Evolutionary conservation across 2,329 filamentous ascomycete species (phyloP).

Genomic region (Cytospora chrysosperma): DNA sequence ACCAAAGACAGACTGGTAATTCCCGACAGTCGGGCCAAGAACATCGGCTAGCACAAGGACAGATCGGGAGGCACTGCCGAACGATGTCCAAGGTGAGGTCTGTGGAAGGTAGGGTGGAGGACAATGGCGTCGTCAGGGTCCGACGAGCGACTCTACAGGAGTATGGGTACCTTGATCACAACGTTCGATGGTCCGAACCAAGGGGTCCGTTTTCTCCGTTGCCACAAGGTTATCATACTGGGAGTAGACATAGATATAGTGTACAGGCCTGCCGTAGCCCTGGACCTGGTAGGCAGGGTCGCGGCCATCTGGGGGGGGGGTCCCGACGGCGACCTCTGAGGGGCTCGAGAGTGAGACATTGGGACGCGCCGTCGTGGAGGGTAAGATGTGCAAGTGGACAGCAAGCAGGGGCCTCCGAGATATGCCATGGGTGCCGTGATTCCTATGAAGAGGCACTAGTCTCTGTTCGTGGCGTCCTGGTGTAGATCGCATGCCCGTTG

Average conservation of each 20-base stretch:
- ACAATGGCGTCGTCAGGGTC: slow-evolving; percentile 4
- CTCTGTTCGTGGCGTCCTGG: slow-evolving; percentile 18
- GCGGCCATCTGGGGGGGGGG: neutral
- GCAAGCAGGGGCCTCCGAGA: slow-evolving; percentile 8
- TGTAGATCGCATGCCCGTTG: slow-evolving; percentile 2
- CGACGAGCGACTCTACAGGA: neutral
- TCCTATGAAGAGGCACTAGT: slow-evolving; percentile 17
- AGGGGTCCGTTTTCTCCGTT: slow-evolving; percentile 3
- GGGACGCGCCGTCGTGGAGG: slow-evolving; percentile 13
- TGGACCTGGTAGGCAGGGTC: neutral
- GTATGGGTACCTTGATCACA: neutral
- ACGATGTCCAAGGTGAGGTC: slow-evolving; percentile 15
- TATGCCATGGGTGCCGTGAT: slow-evolving; percentile 13
- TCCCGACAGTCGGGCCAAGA: neutral
- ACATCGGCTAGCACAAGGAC: slow-evolving; percentile 16
- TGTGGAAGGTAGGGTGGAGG: slow-evolving; percentile 16
- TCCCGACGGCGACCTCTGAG: slow-evolving; percentile 15
- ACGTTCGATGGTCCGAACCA: neutral
- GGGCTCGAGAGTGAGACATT: slow-evolving; percentile 22
- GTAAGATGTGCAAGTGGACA: slow-evolving; percentile 11
- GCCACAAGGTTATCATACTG: neutral
- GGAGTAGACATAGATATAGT: slow-evolving; percentile 5
- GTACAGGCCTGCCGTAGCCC: neutral
- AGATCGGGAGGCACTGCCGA: slow-evolving; percentile 13
- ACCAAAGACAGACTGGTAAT: slow-evolving; percentile 4